phyloP scores from a whole-genome alignment of 139 green algal species.

The Picochlorum costavermella region DNA sequence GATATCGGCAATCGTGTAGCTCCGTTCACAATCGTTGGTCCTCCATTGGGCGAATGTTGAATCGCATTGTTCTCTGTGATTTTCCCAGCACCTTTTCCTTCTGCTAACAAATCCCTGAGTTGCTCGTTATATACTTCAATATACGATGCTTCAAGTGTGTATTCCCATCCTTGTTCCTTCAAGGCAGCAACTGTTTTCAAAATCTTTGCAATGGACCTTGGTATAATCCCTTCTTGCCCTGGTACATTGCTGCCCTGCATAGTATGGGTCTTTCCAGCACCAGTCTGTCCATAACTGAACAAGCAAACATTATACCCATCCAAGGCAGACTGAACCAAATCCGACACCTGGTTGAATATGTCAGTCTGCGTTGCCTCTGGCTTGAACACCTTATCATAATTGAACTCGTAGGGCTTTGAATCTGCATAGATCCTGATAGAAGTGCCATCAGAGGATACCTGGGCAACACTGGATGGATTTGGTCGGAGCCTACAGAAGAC shows the following conservation, averaged over 20 bases:
- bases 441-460: slow-evolving; percentile 40
- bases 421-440: slow-evolving; percentile 41
- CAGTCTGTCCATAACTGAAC: slow-evolving; percentile 96
- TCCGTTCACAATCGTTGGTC: slow-evolving; percentile 61
- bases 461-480: slow-evolving; percentile 20
- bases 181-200: slow-evolving; percentile 46
- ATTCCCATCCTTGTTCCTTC: slow-evolving; percentile 69
- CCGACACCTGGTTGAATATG: slow-evolving; percentile 79
- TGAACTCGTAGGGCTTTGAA: slow-evolving; percentile 60
- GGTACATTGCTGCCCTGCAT: slow-evolving; percentile 68
- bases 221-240: slow-evolving; percentile 75
- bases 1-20: slow-evolving; percentile 42
- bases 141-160: slow-evolving; percentile 76
- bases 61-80: slow-evolving; percentile 67
- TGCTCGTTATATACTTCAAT: slow-evolving; percentile 92
- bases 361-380: slow-evolving; percentile 47
- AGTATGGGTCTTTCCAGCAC: slow-evolving; percentile 94
- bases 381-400: slow-evolving; percentile 73
- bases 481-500: slow-evolving; percentile 80
- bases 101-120: slow-evolving; percentile 76
- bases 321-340: slow-evolving; percentile 90
- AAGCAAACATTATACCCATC: slow-evolving; percentile 98
- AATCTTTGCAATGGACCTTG: slow-evolving; percentile 73
- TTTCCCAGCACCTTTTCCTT: slow-evolving; percentile 26
- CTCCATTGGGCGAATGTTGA: slow-evolving; percentile 61